Evolutionary conservation across 148 eudicot species (phyloP), one percentile per base, ranked within the genome.

Genomic region (Cornus suecica): DNA sequence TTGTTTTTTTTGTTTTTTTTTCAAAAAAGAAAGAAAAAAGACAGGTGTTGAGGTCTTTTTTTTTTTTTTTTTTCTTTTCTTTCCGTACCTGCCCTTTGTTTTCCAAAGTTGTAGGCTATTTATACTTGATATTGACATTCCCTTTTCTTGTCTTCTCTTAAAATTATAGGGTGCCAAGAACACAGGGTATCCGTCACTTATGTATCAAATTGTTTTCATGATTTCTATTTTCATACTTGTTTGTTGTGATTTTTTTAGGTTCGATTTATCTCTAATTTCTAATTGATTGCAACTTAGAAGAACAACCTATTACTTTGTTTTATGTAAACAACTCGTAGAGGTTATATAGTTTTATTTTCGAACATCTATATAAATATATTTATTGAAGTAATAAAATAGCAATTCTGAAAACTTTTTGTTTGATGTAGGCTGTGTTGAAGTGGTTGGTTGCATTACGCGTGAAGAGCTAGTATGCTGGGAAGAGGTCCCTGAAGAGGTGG

Each of bases 391-490:
- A 20, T 45, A 28, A 8, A 24, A 3, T n/a, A 22, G 42, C 69
- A 25, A 74, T 20, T 52, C 27, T 29, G 25, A 69, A 70, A 65
- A 65, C 52, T 37, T 48, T 7, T 10, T 80, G 65, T 48, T 28
- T 78, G 72, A 51, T 65, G n/a, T 81, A 92, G 97, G 97, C 54
- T 90, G 92, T 75, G 90, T 92, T 78, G 94, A 90, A 70, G 87
- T 92, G 51, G 94, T 84, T 74, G 97, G 97, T 0, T 92, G 92
- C 79, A 77, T 92, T 71, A 87, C 79, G 63, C 66, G 87, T 52
- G 92, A 90, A 72, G 97, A 92, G 82, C 84, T 92, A 69, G 82
- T 78, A 73, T 73, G 70, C 73, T 92, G 91, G 97, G 87, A 86
- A 67, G 91, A 84, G 73, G 82, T 92, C 27, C 92, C 92, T 71